Percentiles rank a stretch among this genome's conserved stretches.
Evolutionary conservation across 768 basidiomycete genomes (phyloP).

Genomic region (Termitomyces sp.): DNA sequence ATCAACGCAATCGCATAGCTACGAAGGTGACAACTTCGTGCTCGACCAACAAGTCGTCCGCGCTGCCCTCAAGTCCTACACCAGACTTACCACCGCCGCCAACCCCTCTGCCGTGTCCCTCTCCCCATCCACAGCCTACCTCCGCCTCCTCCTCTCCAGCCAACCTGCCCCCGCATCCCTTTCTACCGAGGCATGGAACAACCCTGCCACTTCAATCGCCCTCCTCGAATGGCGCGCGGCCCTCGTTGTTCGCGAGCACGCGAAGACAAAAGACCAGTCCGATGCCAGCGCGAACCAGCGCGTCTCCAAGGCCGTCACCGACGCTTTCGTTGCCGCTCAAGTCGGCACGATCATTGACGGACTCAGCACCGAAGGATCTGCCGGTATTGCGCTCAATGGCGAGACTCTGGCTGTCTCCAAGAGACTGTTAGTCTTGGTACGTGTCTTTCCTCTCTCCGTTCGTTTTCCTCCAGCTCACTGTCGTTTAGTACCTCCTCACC

Average conservation of each 20-base stretch:
- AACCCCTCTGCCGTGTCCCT: conserved; percentile 24
- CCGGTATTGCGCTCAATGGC: conserved; percentile 14
- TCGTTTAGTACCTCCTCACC: conserved; percentile 53
- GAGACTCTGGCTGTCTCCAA: conserved; percentile 16
- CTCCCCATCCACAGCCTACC: conserved; percentile 46
- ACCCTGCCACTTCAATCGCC: conserved; percentile 31
- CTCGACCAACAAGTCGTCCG: conserved; percentile 71
- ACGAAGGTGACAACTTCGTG: conserved; percentile 77
- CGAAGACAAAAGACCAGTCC: conserved; percentile 25
- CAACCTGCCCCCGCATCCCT: conserved; percentile 8
- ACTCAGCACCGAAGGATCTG: conserved; percentile 16
- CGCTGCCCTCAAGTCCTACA: conserved; percentile 59
- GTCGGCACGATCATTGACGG: conserved; percentile 42
- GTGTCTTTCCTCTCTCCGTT: conserved; percentile 9
- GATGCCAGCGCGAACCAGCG: conserved; percentile 56
- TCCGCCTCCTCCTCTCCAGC: conserved; percentile 40
- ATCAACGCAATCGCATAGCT: conserved; percentile 27
- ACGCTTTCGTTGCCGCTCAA: conserved; percentile 59
- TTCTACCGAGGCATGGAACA: conserved; percentile 26
- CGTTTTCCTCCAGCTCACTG: neutral
- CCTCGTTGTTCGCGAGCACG: conserved; percentile 42
- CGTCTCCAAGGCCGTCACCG: conserved; percentile 57
- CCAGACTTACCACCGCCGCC: conserved; percentile 23
- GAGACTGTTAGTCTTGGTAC: conserved; percentile 40
- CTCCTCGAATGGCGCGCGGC: conserved; percentile 67